Evolutionary conservation across 768 basidiomycete species (phyloP).

Genomic region (Leucocoprinus leucothites): DNA sequence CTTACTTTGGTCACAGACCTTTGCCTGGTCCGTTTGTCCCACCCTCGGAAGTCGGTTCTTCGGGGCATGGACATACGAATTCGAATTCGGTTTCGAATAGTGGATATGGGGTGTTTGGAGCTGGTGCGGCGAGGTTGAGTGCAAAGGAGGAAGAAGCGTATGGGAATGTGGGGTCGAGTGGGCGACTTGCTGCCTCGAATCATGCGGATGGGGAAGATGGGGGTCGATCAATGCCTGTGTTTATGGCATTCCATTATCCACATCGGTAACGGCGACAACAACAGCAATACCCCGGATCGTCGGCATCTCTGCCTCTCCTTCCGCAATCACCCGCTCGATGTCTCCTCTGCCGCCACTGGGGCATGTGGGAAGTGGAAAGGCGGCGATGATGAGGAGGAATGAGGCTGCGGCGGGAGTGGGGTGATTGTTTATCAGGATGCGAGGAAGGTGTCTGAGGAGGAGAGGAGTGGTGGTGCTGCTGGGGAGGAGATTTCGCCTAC

Average conservation of each 20-base stretch:
- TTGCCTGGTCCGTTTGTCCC: neutral
- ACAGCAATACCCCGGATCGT: neutral
- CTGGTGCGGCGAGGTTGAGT: neutral
- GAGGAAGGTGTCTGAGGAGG: slow-evolving; percentile 9
- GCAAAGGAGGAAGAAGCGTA: slow-evolving; percentile 25
- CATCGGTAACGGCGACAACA: no score
- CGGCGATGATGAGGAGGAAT: no score
- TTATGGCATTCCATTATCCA: no score
- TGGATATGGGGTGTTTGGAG: neutral
- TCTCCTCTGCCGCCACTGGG: neutral
- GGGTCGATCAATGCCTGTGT: no score
- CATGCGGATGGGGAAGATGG: no score
- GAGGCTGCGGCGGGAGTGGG: neutral
- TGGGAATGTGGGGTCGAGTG: neutral
- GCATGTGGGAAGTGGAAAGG: neutral
- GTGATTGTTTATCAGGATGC: slow-evolving; percentile 14
- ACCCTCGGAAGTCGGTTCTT: slow-evolving; percentile 5
- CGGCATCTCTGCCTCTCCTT: neutral
- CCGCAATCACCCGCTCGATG: neutral
- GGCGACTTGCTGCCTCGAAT: slow-evolving; percentile 6
- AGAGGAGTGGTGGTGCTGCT: neutral
- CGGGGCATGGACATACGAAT: neutral
- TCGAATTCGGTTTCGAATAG: no score
- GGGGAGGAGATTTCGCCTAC: slow-evolving; percentile 20
- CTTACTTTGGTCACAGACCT: no score